Percentiles rank a stretch among this genome's conserved stretches.
phyloP scores from a whole-genome alignment of 352 stramenopile genomes.

The Phytophthora sp. region DNA sequence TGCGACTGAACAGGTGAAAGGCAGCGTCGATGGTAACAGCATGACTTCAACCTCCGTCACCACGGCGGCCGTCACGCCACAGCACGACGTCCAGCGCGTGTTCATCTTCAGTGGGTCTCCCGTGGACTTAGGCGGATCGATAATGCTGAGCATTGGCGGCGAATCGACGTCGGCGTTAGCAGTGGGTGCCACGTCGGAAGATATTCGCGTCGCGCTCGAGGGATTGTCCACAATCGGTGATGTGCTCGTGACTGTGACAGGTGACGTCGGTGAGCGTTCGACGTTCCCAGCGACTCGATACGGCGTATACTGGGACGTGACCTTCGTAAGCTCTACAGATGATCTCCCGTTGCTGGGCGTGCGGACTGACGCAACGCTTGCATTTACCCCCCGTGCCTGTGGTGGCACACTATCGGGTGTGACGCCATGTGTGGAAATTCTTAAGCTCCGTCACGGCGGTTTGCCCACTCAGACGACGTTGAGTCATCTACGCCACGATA shows the following conservation, averaged over 20 bases:
- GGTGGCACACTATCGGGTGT: slow-evolving; percentile 65
- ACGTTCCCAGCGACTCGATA: slow-evolving; percentile 53
- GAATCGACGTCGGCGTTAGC: slow-evolving; percentile 58
- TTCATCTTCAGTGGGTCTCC: slow-evolving; percentile 65
- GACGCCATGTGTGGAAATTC: slow-evolving; percentile 55
- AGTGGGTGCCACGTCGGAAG: slow-evolving; percentile 45
- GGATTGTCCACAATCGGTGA: slow-evolving; percentile 64
- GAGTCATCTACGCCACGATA: slow-evolving; percentile 26
- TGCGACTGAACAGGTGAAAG: slow-evolving; percentile 54
- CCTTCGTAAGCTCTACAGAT: slow-evolving; percentile 47
- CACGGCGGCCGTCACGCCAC: slow-evolving; percentile 34
- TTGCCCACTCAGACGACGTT: slow-evolving; percentile 38
- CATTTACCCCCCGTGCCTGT: slow-evolving; percentile 54
- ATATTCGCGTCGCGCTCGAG: slow-evolving; percentile 66
- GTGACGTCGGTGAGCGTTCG: slow-evolving; percentile 26
- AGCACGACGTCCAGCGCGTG: slow-evolving; percentile 73
- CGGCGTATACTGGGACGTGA: slow-evolving; percentile 72
- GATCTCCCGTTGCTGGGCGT: slow-evolving; percentile 58
- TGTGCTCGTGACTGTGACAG: slow-evolving; percentile 51
- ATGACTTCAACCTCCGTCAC: slow-evolving; percentile 26
- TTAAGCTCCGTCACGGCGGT: slow-evolving; percentile 43
- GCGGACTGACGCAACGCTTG: slow-evolving; percentile 31
- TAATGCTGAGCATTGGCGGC: slow-evolving; percentile 72
- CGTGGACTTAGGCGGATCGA: slow-evolving; percentile 57
- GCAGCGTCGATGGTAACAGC: slow-evolving; percentile 36